These are phyloP conservation scores for Solanum lycopersicoides DNA, from an alignment of 257 asterid genomes.

Conservation along the genomic window DNA sequence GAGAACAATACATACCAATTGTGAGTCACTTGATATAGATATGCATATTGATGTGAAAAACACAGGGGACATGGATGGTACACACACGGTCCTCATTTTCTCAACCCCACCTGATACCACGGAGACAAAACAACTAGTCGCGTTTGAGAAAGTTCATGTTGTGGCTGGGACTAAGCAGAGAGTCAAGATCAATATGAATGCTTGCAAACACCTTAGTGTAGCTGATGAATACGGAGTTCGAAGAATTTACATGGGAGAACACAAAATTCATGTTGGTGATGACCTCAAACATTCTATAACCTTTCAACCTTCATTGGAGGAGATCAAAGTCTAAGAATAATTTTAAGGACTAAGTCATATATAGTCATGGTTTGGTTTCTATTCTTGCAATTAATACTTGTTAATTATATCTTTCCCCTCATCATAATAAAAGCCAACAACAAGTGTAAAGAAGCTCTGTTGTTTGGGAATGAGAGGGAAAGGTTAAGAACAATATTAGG, in stretches of 20 bases:
- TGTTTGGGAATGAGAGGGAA: neutral
- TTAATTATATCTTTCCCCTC: neutral
- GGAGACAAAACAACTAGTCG: constrained; percentile 33
- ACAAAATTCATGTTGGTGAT: constrained; percentile 63
- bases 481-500: neutral
- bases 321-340: constrained; percentile 21
- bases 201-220: constrained; percentile 56
- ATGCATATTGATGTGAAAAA: constrained; percentile 61
- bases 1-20: constrained; percentile 50
- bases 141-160: constrained; percentile 62
- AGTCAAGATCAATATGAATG: constrained; percentile 22
- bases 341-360: neutral
- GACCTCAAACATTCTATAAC: constrained; percentile 44
- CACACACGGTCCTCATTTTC: constrained; percentile 53
- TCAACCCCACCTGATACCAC: constrained; percentile 16
- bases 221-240: constrained; percentile 61
- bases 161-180: constrained; percentile 29
- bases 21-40: constrained; percentile 35
- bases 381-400: neutral
- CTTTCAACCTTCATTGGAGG: constrained; percentile 21
- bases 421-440: neutral
- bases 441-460: neutral
- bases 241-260: constrained; percentile 81
- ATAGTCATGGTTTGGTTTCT: neutral
- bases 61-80: constrained; percentile 58